Percentiles rank a stretch among this genome's conserved stretches.
Conservation (phyloP, 2,329 filamentous ascomycete genomes). For the Phaeosphaeriaceae sp. region DNA sequence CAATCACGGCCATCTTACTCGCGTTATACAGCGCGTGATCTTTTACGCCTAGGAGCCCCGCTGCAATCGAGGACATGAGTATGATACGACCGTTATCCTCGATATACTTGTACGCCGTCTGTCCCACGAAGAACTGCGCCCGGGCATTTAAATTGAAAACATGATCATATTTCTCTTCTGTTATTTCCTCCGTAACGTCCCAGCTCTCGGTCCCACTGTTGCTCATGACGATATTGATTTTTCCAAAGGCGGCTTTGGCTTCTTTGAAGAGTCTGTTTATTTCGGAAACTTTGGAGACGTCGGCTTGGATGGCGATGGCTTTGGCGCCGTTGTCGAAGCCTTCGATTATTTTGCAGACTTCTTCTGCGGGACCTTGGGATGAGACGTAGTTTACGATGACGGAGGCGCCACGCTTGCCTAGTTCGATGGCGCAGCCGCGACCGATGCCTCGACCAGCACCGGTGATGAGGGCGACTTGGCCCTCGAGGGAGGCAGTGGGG, state of each 20-base stretch:
- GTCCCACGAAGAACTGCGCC: conserved; percentile 79
- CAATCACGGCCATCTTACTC: conserved; percentile 74
- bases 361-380: conserved; percentile 57
- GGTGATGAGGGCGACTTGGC: conserved; percentile 67
- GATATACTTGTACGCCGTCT: conserved; percentile 75
- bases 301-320: conserved; percentile 65
- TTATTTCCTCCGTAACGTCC: conserved; percentile 71
- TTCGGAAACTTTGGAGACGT: conserved; percentile 61
- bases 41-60: conserved; percentile 68
- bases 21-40: conserved; percentile 76
- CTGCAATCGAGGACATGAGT: conserved; percentile 76
- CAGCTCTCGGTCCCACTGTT: conserved; percentile 69
- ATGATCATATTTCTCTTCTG: conserved; percentile 73
- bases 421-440: conserved; percentile 69
- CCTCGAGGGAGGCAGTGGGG: conserved; percentile 57
- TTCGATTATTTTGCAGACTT: conserved; percentile 56
- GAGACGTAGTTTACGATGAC: conserved; percentile 71
- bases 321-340: conserved; percentile 56
- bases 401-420: conserved; percentile 68
- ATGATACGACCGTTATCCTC: conserved; percentile 74
- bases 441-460: conserved; percentile 70
- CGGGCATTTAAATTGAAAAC: conserved; percentile 73
- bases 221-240: conserved; percentile 57
- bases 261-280: conserved; percentile 63
- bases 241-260: conserved; percentile 53